Evolutionary conservation across 108 stramenopile genomes (phyloP), one percentile per base, ranked within the genome.

Genomic region (Cyclostephanos tholiformis): DNA sequence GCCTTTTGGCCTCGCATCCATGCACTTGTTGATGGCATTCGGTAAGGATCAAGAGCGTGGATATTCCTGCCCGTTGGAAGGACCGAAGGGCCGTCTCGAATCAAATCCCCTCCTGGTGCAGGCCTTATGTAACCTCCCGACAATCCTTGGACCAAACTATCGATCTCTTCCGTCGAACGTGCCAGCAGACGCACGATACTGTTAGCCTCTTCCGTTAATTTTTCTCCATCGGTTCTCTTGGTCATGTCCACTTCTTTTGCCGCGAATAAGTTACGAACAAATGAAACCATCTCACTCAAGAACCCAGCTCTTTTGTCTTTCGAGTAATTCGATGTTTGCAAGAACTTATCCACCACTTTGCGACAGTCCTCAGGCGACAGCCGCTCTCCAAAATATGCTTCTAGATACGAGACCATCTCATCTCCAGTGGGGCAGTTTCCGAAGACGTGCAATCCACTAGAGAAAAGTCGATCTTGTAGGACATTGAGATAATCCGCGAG

Each of bases 11-110:
- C 94, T 60, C 94, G 61, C 0, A 81, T 61, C 92, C 91, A 95
- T 10, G 94, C 94, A 12, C 86, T 80, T 10, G 86, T 83, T 12
- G 85, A 83, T 56, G 94, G 94, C 90, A 95, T 92, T 69, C 94
- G 76, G 69, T 93, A 95, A 12, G 91, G 91, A 53, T 89, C 94
- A 16, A 95, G 80, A 23, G 94, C 94, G 65, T 95, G 90, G 38
- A 91, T 92, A 50, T 95, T 95, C 35, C 91, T 46, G 26, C 93
- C 93, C 2, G 93, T 95, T 10, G 93, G 93, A 4, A 95, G 78
- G 0, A 95, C 93, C 6, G 87, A 76, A 16, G 84, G 76, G 22
- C 93, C 94, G 56, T 93, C 92, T 25, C 92, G 65, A 0, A 93
- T 67, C 27, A 93, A 57, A 74, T 91, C 94, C 22, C 94, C 94